These are phyloP conservation scores for Kwoniella heveanensis DNA, from an alignment of 768 basidiomycete species.

Conservation along the genomic window DNA sequence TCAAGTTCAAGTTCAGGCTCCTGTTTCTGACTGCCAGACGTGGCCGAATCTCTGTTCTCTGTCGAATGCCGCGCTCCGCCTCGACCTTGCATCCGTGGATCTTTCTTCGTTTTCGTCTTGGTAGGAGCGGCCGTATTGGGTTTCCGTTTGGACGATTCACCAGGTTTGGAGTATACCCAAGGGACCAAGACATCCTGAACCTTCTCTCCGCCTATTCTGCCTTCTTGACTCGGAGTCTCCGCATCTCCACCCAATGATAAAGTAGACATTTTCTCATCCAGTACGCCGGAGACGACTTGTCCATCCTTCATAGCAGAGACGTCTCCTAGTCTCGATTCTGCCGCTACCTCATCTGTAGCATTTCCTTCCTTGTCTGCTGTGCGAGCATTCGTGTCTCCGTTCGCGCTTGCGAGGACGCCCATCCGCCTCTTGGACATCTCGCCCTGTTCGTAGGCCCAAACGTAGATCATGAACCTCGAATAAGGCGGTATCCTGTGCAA, in stretches of 20 bases:
- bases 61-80: too few species aligned
- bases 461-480: slow-evolving; percentile 81
- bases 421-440: slow-evolving; percentile 75
- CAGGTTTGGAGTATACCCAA: slow-evolving; percentile 47
- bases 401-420: slow-evolving; percentile 52
- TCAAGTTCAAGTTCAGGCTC: not conserved
- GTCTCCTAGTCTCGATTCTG: too few species aligned
- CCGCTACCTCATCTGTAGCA: not conserved
- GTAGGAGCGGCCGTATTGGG: slow-evolving; percentile 7
- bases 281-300: too few species aligned
- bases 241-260: too few species aligned
- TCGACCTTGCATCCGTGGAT: not conserved
- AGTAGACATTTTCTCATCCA: not conserved
- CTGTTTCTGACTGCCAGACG: not conserved
- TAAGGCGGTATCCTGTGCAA: slow-evolving; percentile 24
- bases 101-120: slow-evolving; percentile 5
- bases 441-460: slow-evolving; percentile 97
- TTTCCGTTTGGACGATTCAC: slow-evolving; percentile 1
- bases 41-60: not conserved
- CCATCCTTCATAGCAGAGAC: too few species aligned
- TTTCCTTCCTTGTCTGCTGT: not conserved
- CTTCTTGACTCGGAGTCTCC: too few species aligned
- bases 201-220: slow-evolving; percentile 18
- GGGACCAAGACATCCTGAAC: slow-evolving; percentile 55
- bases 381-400: slow-evolving; percentile 17